phyloP scores from a whole-genome alignment of 2,329 filamentous ascomycete genomes.

The Scolecobasidium constrictum region DNA sequence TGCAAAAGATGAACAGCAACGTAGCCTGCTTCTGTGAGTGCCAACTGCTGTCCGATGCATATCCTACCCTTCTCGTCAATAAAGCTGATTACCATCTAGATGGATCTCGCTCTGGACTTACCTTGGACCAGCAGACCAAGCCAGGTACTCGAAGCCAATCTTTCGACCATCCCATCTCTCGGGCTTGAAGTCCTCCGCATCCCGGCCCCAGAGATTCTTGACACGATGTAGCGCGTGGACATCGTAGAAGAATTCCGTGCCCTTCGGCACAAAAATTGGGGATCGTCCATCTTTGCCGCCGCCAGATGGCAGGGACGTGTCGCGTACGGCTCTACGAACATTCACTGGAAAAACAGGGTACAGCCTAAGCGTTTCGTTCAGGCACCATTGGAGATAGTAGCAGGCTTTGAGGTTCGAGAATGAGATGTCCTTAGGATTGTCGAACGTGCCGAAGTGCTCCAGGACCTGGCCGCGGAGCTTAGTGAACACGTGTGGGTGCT shows the following conservation, averaged over 20 bases:
- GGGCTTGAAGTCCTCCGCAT: constrained; percentile 8
- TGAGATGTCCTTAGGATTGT: constrained; percentile 6
- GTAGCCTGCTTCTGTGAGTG: constrained; percentile 21
- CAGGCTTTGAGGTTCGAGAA: constrained; percentile 5
- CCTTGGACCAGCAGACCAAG: too few relatives aligned
- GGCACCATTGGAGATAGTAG: constrained; percentile 5
- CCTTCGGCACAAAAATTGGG: constrained; percentile 20
- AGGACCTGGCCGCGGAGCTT: constrained; percentile 4
- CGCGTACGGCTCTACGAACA: constrained; percentile 16
- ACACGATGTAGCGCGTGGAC: constrained; percentile 15
- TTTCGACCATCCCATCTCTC: constrained; percentile 10
- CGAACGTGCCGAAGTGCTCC: constrained; percentile 1
- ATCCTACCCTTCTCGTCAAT: too few relatives aligned
- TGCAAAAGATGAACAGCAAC: constrained; percentile 20
- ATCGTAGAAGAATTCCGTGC: constrained; percentile 15
- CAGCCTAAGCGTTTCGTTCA: constrained; percentile 18
- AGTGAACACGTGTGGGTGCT: constrained; percentile 1
- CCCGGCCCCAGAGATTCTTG: constrained; percentile 3
- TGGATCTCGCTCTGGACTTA: too few relatives aligned
- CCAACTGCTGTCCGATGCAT: constrained; percentile 16
- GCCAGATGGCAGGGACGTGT: constrained; percentile 20
- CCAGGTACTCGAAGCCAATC: too few relatives aligned
- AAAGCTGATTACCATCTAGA: too few relatives aligned
- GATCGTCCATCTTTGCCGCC: constrained; percentile 18
- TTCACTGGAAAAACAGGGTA: constrained; percentile 22